These are phyloP conservation scores for Seminavis robusta DNA, from an alignment of 108 stramenopile species.

Conservation along the genomic window DNA sequence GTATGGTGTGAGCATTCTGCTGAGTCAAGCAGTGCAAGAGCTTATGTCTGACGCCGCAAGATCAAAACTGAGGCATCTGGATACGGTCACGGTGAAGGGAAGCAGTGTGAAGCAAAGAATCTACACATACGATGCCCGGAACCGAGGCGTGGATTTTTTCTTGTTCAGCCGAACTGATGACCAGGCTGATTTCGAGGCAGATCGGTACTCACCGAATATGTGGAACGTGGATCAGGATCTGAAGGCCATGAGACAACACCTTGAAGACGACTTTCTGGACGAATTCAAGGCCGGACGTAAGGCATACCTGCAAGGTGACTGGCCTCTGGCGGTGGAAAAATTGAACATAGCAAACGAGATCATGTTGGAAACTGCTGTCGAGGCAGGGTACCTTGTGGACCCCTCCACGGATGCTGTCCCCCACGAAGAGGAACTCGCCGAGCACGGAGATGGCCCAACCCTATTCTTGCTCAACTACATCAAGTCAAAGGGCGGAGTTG, in stretches of 20 bases:
- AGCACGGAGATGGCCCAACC: conserved; percentile 82
- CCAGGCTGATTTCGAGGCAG: conserved; percentile 73
- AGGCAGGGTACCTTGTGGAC: conserved; percentile 71
- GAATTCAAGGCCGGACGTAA: conserved; percentile 63
- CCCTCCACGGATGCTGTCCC: too few species aligned
- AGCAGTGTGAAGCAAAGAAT: conserved; percentile 79
- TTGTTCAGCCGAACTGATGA: conserved; percentile 53
- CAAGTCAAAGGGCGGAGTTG: conserved; percentile 43
- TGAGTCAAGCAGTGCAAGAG: conserved; percentile 81
- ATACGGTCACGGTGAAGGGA: conserved; percentile 94
- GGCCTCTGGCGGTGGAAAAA: conserved; percentile 47
- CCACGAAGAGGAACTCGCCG: too few species aligned
- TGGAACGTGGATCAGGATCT: conserved; percentile 85
- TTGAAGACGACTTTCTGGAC: conserved; percentile 69
- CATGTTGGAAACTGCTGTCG: conserved; percentile 63
- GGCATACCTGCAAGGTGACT: conserved; percentile 72
- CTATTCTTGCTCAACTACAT: conserved; percentile 64
- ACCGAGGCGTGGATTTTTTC: conserved; percentile 79
- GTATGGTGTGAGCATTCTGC: conserved; percentile 79
- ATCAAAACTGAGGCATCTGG: conserved; percentile 76
- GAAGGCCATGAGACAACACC: conserved; percentile 71
- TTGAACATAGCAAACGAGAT: conserved; percentile 69
- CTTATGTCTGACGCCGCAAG: conserved; percentile 63
- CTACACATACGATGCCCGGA: conserved; percentile 85
- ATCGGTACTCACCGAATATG: conserved; percentile 56